A percentile compares a stretch with the other conserved stretches of the same genome.
phyloP scores from a whole-genome alignment of 1,284 basidiomycete genomes.

The Rhodotorula sp. region DNA sequence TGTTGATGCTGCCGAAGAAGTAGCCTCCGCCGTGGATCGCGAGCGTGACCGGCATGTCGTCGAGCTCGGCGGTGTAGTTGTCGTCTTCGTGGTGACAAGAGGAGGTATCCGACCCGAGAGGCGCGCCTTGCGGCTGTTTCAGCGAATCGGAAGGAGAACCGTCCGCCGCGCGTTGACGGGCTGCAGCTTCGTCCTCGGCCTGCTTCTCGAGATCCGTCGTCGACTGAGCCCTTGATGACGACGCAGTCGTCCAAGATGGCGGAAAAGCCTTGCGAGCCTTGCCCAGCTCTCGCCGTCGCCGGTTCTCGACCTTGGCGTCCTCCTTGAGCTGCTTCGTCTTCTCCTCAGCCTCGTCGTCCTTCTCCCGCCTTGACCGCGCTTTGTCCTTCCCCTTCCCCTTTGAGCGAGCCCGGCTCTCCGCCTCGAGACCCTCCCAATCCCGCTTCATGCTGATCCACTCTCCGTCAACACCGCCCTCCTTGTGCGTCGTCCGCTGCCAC shows the following conservation, averaged over 20 bases:
- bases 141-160: not conserved
- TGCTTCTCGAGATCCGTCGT: not conserved
- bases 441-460: slow-evolving; percentile 78
- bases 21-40: slow-evolving; percentile 68
- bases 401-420: slow-evolving; percentile 16
- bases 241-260: too few relatives aligned
- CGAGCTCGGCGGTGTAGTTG: slow-evolving; percentile 63
- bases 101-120: slow-evolving; percentile 37
- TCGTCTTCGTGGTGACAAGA: slow-evolving; percentile 45
- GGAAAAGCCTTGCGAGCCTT: slow-evolving; percentile 17
- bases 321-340: slow-evolving; percentile 16
- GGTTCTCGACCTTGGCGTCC: slow-evolving; percentile 12
- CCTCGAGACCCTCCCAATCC: slow-evolving; percentile 47
- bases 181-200: not conserved
- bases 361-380: slow-evolving; percentile 5
- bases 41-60: slow-evolving; percentile 64
- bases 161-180: too few relatives aligned
- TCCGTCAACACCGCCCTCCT: slow-evolving; percentile 70
- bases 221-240: not conserved
- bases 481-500: slow-evolving; percentile 88
- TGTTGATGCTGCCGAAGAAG: slow-evolving; percentile 48
- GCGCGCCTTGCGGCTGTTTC: slow-evolving; percentile 9
- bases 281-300: slow-evolving; percentile 18
- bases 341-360: slow-evolving; percentile 5
- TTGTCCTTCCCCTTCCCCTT: slow-evolving; percentile 8